Evolutionary conservation across 1,284 basidiomycete genomes (phyloP), one percentile per base, ranked within the genome.

Genomic region (Fistulinella cinereoalba): DNA sequence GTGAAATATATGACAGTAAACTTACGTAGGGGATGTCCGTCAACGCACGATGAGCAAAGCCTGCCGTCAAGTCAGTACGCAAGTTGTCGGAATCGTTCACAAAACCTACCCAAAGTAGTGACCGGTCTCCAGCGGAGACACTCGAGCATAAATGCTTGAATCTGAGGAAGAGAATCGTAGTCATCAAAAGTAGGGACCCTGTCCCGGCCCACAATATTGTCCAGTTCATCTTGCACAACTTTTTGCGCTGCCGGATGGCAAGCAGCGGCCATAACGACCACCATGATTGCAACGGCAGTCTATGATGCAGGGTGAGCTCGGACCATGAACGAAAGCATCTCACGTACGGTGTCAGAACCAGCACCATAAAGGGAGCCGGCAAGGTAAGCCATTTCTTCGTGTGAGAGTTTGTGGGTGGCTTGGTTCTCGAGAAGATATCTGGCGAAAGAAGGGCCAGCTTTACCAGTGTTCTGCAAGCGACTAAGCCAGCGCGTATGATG

Each of bases 261-360:
- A 0, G 77, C 76, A 0, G 76, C 72, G n/a, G 77, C 74, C 75
- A 80, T 77, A 22, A 75, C 62, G 8, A 71, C 50, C 27, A 71
- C 65, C 41, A 68, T 68, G 41, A 79, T 66, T 4, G 71, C 75
- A 12, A 74, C 63, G 27, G 68, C 65, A 18, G 69, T 72, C 71
- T 75, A 50, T 46, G 24, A 18, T 11, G 3, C 9, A 36, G 3
- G 4, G 18, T 61, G 25, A 51, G 41, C 11, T 10, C 7, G 22
- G 22, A 12, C 4, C 5, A 36, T 18, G 6, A 4, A 32, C 7
- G 4, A 16, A 18, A 1, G 5, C 15, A 18, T 18, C 12, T 22
- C 6, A 15, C 16, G 10, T 45, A 73, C 71, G 10, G 71, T 74
- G 47, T 74, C 72, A 3, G 70, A 68, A 22, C 71, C 73, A 18